These are phyloP conservation scores for Oidiodendron maius DNA, from an alignment of 495 filamentous ascomycete species.

Conservation along the genomic window DNA sequence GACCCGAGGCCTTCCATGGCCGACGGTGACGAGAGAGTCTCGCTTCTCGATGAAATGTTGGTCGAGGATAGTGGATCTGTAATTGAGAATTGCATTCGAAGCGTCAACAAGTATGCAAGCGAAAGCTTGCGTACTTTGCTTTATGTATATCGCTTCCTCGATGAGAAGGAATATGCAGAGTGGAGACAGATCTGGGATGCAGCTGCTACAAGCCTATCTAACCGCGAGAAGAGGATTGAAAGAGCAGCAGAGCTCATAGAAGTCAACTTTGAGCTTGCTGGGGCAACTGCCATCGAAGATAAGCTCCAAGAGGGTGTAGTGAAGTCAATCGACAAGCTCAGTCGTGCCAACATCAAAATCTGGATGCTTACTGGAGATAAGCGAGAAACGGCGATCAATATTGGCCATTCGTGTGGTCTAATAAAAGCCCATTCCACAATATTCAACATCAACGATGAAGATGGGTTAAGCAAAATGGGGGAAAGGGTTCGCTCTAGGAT, in stretches of 20 bases:
- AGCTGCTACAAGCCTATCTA: slow-evolving; percentile 76
- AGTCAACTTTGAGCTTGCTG: slow-evolving; percentile 73
- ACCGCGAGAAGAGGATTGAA: slow-evolving; percentile 75
- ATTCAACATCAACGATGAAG: slow-evolving; percentile 62
- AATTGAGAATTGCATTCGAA: slow-evolving; percentile 79
- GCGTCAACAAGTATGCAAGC: slow-evolving; percentile 87
- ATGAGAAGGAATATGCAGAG: slow-evolving; percentile 63
- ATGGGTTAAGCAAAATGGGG: slow-evolving; percentile 58
- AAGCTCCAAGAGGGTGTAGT: slow-evolving; percentile 89
- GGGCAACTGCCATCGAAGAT: slow-evolving; percentile 91
- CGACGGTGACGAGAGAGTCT: slow-evolving; percentile 42
- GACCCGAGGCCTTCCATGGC: slow-evolving; percentile 40
- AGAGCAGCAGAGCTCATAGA: slow-evolving; percentile 76
- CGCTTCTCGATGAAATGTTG: slow-evolving; percentile 38
- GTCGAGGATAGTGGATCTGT: slow-evolving; percentile 55
- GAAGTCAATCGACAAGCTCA: slow-evolving; percentile 84
- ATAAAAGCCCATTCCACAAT: slow-evolving; percentile 83
- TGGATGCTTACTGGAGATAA: slow-evolving; percentile 99
- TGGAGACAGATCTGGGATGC: slow-evolving; percentile 81
- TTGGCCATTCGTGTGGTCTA: slow-evolving; percentile 79
- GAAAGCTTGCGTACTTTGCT: slow-evolving; percentile 86
- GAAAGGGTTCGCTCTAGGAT: slow-evolving; percentile 51
- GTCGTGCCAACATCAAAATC: slow-evolving; percentile 88
- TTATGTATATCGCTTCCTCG: slow-evolving; percentile 75
- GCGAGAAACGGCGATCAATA: slow-evolving; percentile 92